Percentiles rank a stretch among this genome's conserved stretches.
Evolutionary conservation across 2,329 filamentous ascomycete species (phyloP).

Genomic region (Calonectria hongkongensis): DNA sequence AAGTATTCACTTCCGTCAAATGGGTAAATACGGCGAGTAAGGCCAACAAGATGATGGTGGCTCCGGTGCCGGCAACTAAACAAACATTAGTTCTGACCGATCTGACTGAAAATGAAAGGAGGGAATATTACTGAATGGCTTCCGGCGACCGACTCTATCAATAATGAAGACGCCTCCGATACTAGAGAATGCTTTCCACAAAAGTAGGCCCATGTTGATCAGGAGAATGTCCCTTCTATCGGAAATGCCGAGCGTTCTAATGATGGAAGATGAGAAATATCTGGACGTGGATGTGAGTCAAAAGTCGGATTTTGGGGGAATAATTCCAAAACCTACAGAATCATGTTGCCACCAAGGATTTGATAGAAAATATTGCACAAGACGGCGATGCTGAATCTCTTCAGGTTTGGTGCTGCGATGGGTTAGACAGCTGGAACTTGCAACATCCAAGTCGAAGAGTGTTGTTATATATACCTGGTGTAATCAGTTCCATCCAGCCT

Average conservation of each 20-base stretch:
- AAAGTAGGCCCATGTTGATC: constrained; percentile 31
- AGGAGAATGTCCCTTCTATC: constrained; percentile 21
- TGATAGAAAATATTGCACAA: constrained; percentile 36
- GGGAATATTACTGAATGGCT: constrained; percentile 29
- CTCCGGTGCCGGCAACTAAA: constrained; percentile 20
- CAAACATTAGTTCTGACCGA: background rate
- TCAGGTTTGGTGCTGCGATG: constrained; percentile 32
- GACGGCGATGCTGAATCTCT: constrained; percentile 29
- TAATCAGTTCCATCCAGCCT: constrained; percentile 38
- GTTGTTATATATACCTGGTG: constrained; percentile 4
- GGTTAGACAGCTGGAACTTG: background rate
- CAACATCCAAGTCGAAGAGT: background rate
- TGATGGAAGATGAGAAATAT: constrained; percentile 35
- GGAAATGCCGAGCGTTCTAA: constrained; percentile 18
- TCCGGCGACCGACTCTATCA: constrained; percentile 33
- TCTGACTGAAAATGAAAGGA: background rate
- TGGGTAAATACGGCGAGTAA: constrained; percentile 28
- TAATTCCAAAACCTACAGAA: constrained; percentile 21
- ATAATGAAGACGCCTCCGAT: constrained; percentile 34
- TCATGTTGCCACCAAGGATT: constrained; percentile 37
- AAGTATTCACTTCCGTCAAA: constrained; percentile 5
- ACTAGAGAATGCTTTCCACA: constrained; percentile 35
- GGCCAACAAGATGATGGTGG: constrained; percentile 12
- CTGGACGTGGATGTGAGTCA: constrained; percentile 14
- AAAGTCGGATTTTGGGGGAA: background rate